Evolutionary conservation across 73 alveolate genomes (phyloP).

Genomic region (Paramecium sonneborni): DNA sequence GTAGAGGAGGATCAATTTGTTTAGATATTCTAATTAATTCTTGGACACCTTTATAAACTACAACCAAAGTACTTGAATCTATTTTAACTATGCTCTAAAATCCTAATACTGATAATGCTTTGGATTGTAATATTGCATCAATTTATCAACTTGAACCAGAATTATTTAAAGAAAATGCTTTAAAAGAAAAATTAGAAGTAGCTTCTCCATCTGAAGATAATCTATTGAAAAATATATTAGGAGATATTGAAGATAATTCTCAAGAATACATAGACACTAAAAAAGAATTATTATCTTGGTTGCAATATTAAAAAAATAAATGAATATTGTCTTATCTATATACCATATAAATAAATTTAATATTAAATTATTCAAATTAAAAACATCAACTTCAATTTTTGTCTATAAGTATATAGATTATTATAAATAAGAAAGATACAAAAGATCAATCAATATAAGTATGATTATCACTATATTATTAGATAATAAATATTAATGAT

Average conservation of each 20-base stretch:
- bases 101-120: constrained; percentile 66
- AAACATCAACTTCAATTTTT: no score
- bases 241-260: not conserved
- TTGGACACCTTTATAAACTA: constrained; percentile 58
- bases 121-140: constrained; percentile 68
- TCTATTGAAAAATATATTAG: not conserved
- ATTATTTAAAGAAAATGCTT: not conserved
- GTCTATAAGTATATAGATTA: no score
- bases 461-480: no score
- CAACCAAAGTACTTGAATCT: not conserved
- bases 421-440: no score
- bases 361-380: no score
- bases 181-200: not conserved
- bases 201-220: not conserved
- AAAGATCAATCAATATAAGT: no score
- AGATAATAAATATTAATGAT: no score
- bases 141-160: not conserved
- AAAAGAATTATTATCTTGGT: not conserved
- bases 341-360: no score
- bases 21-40: constrained; percentile 24
- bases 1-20: constrained; percentile 53
- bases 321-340: not conserved
- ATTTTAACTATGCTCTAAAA: constrained; percentile 25
- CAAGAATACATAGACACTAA: not conserved
- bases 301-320: not conserved